Evolutionary conservation across 1,284 basidiomycete genomes (phyloP).

Genomic region (Schizophyllum amplum): DNA sequence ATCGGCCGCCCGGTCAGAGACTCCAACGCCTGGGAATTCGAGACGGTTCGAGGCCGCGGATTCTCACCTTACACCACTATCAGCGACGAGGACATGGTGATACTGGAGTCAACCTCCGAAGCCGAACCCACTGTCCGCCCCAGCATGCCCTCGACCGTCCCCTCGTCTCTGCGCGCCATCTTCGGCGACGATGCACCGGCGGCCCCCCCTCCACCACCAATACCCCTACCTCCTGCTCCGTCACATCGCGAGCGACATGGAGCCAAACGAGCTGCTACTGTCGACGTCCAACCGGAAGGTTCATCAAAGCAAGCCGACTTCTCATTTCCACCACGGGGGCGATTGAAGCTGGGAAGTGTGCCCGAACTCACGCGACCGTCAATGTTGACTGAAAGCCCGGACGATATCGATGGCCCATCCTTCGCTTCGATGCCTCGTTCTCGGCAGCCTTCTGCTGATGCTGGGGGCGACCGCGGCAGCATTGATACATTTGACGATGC

Average conservation of each 20-base stretch:
- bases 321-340: conserved; percentile 35
- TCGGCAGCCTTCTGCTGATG: conserved; percentile 21
- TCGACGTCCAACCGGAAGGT: conserved; percentile 30
- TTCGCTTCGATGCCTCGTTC: conserved; percentile 3
- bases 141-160: conserved; percentile 32
- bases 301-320: conserved; percentile 41
- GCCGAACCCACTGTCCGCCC: conserved; percentile 9
- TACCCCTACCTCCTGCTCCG: conserved; percentile 30
- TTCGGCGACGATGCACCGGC: conserved; percentile 46
- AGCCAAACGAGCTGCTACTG: conserved; percentile 14
- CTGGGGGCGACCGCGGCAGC: conserved; percentile 14
- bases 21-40: conserved; percentile 69
- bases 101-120: conserved; percentile 9
- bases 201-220: conserved; percentile 29
- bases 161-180: conserved; percentile 59
- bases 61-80: conserved; percentile 6
- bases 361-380: neutral
- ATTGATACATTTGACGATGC: neutral
- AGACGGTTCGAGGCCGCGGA: conserved; percentile 51
- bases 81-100: neutral
- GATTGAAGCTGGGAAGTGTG: neutral
- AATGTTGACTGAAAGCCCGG: neutral
- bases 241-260: conserved; percentile 15
- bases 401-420: neutral
- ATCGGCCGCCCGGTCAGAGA: conserved; percentile 25